These are phyloP conservation scores for Eragrostis curvula DNA, from an alignment of 176 grass and related monocot species.

Conservation along the genomic window DNA sequence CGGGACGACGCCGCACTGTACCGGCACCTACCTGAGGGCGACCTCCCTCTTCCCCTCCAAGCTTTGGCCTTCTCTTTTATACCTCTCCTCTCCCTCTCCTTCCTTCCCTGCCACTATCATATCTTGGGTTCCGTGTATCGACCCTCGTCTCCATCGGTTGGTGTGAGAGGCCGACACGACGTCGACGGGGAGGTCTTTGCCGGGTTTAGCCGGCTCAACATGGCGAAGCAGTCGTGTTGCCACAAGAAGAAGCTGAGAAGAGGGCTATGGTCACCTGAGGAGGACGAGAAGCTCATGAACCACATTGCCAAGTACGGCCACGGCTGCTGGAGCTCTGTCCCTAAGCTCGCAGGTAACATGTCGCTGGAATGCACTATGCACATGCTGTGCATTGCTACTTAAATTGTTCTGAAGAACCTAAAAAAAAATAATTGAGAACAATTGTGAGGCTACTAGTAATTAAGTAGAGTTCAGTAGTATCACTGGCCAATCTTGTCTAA, in stretches of 20 bases:
- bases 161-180: not conserved
- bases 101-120: constrained; percentile 20
- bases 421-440: not conserved
- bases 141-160: constrained; percentile 16
- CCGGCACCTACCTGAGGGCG: constrained; percentile 56
- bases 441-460: not conserved
- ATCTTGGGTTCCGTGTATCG: not conserved
- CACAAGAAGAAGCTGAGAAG: constrained; percentile 80
- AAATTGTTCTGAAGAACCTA: not conserved
- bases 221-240: constrained; percentile 70
- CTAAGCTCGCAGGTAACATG: constrained; percentile 61
- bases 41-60: constrained; percentile 32
- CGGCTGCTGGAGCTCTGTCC: constrained; percentile 78
- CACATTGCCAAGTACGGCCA: constrained; percentile 77
- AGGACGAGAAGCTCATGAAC: constrained; percentile 83
- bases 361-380: not conserved
- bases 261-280: constrained; percentile 76
- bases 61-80: constrained; percentile 33
- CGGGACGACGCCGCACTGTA: constrained; percentile 31
- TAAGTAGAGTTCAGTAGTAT: not conserved
- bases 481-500: not conserved
- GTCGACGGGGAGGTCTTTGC: not conserved
- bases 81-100: constrained; percentile 29
- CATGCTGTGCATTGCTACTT: not conserved
- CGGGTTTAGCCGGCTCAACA: not conserved